These are phyloP conservation scores for Helianthus annuus DNA, from an alignment of 129 eudicot genomes.

Conservation along the genomic window HanXRQr2.0-SUNRISE NC_035436.2:14894203-14894702, in stretches of 20 bases:
- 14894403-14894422: slow-evolving; percentile 6
- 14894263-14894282: not conserved
- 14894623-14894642: not conserved
- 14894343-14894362: slow-evolving; percentile 63
- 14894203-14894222: slow-evolving; percentile 65
- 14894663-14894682: not conserved
- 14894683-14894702: slow-evolving; percentile 1
- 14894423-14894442: not conserved
- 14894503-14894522: not conserved
- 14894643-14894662: slow-evolving; percentile 12
- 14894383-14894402: slow-evolving; percentile 48
- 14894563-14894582: no score
- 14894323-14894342: slow-evolving; percentile 49
- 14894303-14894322: not conserved
- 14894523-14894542: not conserved
- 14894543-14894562: not conserved
- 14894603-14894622: not conserved
- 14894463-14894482: not conserved
- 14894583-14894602: not conserved
- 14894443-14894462: not conserved
- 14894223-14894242: slow-evolving; percentile 52
- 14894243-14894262: slow-evolving; percentile 29
- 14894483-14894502: not conserved
- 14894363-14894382: slow-evolving; percentile 64
- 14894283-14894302: not conserved